Conservation (phyloP, 495 filamentous ascomycete species). For the Aspergillus indologenus region DNA sequence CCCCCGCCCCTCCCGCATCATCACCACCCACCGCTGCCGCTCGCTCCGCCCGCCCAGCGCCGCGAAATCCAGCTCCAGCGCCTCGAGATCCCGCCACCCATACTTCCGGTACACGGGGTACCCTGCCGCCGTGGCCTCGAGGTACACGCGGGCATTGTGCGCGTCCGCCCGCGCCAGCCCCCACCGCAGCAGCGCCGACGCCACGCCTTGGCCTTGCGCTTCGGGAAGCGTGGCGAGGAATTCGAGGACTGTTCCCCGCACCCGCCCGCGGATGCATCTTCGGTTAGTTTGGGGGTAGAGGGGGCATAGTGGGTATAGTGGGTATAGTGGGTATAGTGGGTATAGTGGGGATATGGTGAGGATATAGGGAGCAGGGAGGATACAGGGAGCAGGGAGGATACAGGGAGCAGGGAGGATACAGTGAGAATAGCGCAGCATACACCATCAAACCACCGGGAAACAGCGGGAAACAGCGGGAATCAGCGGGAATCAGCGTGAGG, state of each 20-base stretch:
- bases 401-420: no score
- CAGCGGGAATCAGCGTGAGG: neutral
- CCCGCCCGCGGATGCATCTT: no score
- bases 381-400: no score
- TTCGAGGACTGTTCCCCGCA: constrained; percentile 32
- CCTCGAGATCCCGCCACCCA: constrained; percentile 49
- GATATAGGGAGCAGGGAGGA: no score
- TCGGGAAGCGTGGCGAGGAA: constrained; percentile 44
- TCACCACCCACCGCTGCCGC: constrained; percentile 1
- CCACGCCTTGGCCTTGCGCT: constrained; percentile 50
- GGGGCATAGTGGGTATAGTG: no score
- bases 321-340: no score
- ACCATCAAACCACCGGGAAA: no score
- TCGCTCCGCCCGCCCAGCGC: constrained; percentile 24
- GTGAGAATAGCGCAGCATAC: no score
- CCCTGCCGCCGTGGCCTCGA: constrained; percentile 54
- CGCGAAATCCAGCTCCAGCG: constrained; percentile 29
- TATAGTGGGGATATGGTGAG: no score
- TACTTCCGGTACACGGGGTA: constrained; percentile 50
- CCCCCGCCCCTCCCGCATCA: neutral
- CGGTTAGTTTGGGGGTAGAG: no score
- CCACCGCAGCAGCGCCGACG: constrained; percentile 45
- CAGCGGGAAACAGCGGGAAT: constrained; percentile 3
- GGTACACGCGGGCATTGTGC: constrained; percentile 42
- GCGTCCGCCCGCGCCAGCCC: constrained; percentile 50